These are phyloP conservation scores for Penicillium bovifimosum DNA, from an alignment of 495 filamentous ascomycete genomes.

Conservation along the genomic window DNA sequence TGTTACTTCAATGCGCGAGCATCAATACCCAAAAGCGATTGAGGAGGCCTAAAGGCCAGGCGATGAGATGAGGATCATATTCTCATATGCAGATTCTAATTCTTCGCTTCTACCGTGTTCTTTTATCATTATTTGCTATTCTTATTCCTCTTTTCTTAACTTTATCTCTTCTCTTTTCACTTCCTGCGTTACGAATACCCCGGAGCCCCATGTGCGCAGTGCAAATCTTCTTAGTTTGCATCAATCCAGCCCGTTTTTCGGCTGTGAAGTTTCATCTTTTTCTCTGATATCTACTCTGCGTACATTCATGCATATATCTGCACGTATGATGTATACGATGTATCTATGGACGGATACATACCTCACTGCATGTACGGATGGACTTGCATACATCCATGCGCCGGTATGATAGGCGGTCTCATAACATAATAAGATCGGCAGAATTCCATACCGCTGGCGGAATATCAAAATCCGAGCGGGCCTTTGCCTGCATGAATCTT, in stretches of 20 bases:
- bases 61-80: not conserved
- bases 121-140: not conserved
- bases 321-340: not conserved
- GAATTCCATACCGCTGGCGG: too few species aligned
- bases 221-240: constrained; percentile 9
- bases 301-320: not conserved
- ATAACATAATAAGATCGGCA: too few species aligned
- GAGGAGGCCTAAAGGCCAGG: not conserved
- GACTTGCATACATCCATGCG: too few species aligned
- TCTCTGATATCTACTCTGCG: not conserved
- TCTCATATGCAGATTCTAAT: not conserved
- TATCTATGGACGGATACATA: too few species aligned
- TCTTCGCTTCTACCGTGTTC: constrained; percentile 11
- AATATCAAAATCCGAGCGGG: too few species aligned
- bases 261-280: not conserved
- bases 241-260: constrained; percentile 1
- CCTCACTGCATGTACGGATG: too few species aligned
- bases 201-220: not conserved
- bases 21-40: constrained; percentile 9
- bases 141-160: not conserved
- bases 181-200: constrained; percentile 8
- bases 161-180: not conserved
- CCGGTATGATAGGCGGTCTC: too few species aligned
- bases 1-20: not conserved
- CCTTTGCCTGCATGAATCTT: too few species aligned